phyloP scores from a whole-genome alignment of 768 basidiomycete genomes.

The Agrocybe chaxingu region DNA sequence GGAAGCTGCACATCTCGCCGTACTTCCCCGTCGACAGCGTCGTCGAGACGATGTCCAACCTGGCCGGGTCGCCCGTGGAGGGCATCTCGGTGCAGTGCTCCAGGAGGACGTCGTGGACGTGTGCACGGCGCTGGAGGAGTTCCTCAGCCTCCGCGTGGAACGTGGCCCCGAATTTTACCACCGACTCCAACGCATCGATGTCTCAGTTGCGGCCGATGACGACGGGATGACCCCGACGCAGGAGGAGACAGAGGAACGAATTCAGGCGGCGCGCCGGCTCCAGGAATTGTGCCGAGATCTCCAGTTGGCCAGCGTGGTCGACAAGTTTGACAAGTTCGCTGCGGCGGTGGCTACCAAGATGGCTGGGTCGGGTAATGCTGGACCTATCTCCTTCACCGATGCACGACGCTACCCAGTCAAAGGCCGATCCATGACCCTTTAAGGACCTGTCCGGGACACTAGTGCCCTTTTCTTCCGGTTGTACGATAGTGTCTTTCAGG shows the following conservation, averaged over 20 bases:
- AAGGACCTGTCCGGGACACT: background rate
- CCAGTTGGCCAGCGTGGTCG: constrained; percentile 34
- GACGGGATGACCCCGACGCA: constrained; percentile 14
- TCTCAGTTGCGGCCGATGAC: constrained; percentile 25
- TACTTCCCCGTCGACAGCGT: constrained; percentile 61
- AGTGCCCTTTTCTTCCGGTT: no score
- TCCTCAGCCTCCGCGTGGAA: constrained; percentile 50
- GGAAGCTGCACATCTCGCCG: constrained; percentile 56
- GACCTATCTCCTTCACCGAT: constrained; percentile 15
- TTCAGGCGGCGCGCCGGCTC: constrained; percentile 39
- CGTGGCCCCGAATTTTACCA: constrained; percentile 48
- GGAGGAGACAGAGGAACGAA: constrained; percentile 37
- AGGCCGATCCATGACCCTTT: constrained; percentile 24
- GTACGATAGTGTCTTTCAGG: no score
- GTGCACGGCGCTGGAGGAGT: constrained; percentile 52
- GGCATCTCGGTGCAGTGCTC: constrained; percentile 55
- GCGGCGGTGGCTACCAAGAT: constrained; percentile 10
- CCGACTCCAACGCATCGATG: constrained; percentile 45
- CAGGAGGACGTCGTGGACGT: constrained; percentile 62
- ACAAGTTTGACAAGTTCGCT: constrained; percentile 18
- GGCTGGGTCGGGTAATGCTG: background rate
- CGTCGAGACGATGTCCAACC: constrained; percentile 54
- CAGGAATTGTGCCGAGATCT: constrained; percentile 51
- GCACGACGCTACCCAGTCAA: constrained; percentile 17
- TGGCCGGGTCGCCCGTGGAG: constrained; percentile 60